A percentile compares a stretch with the other conserved stretches of the same genome.
Evolutionary conservation across 192 early-diverging fungal species (phyloP).

Genomic region (Backusella luteola): DNA sequence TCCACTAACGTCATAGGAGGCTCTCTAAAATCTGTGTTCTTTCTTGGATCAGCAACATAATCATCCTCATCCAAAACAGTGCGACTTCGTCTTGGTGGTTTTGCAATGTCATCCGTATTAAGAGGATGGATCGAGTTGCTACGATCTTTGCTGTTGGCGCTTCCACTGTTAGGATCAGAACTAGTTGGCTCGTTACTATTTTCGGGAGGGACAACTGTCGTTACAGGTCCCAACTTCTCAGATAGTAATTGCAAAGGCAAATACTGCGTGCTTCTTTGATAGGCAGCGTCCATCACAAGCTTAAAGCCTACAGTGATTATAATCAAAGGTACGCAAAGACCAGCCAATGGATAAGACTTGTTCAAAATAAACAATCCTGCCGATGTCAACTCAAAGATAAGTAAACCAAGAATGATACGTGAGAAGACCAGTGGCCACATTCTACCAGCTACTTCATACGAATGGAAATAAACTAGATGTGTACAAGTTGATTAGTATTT

Average conservation of each 20-base stretch:
- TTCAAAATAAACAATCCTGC: conserved; percentile 62
- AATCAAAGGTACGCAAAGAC: conserved; percentile 42
- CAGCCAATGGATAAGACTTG: conserved; percentile 43
- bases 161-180: background rate
- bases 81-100: conserved; percentile 11
- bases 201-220: background rate
- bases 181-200: background rate
- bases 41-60: conserved; percentile 56
- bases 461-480: conserved; percentile 63
- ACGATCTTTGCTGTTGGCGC: background rate
- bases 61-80: conserved; percentile 60
- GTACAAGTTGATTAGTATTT: background rate
- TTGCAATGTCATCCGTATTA: background rate
- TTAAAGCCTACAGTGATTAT: conserved; percentile 48
- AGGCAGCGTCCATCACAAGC: conserved; percentile 40
- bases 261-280: conserved; percentile 38
- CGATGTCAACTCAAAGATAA: conserved; percentile 66
- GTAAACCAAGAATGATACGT: conserved; percentile 61
- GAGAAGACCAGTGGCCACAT: conserved; percentile 74
- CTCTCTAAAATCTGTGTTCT: conserved; percentile 71
- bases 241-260: conserved; percentile 48
- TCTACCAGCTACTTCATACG: conserved; percentile 68
- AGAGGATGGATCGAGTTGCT: background rate
- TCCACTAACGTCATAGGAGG: conserved; percentile 68
- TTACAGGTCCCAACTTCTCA: conserved; percentile 29